phyloP scores from a whole-genome alignment of 345 rosid genomes.

The Gynandropsis gynandra region DNA sequence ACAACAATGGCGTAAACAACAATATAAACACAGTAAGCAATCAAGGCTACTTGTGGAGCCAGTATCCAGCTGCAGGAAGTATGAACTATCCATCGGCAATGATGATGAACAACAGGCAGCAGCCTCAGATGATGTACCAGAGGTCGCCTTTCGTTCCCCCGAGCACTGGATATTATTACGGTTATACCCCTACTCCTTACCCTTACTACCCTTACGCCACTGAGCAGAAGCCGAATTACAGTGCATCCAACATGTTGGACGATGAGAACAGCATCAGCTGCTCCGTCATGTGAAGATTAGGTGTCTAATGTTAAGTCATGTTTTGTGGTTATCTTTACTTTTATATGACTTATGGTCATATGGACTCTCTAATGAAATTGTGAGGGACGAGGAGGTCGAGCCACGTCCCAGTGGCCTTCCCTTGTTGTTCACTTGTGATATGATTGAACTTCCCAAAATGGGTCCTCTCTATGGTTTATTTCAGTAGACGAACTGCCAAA shows the following conservation, averaged over 20 bases:
- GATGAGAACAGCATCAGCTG: constrained; percentile 52
- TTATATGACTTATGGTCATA: too few relatives aligned
- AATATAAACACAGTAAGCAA: constrained; percentile 28
- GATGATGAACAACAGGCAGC: constrained; percentile 38
- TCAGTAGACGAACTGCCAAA: too few relatives aligned
- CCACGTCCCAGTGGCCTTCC: too few relatives aligned
- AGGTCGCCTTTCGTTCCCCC: constrained; percentile 46
- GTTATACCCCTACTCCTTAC: constrained; percentile 32
- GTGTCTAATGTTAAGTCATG: too few relatives aligned
- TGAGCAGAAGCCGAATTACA: constrained; percentile 26
- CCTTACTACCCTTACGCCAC: constrained; percentile 26
- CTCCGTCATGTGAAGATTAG: constrained; percentile 44
- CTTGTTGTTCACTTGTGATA: too few relatives aligned
- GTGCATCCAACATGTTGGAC: constrained; percentile 36
- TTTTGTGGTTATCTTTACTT: too few relatives aligned
- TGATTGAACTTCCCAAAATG: too few relatives aligned
- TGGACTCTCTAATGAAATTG: too few relatives aligned
- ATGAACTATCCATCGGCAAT: constrained; percentile 25
- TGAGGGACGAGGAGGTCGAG: too few relatives aligned
- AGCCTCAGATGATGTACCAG: constrained; percentile 58
- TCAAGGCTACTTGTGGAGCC: constrained; percentile 24
- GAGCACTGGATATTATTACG: constrained; percentile 53
- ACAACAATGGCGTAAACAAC: constrained; percentile 41
- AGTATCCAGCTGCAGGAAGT: neutral
- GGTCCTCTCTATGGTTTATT: too few relatives aligned